Base-by-base conservation (phyloP, 2,329 filamentous ascomycete species). In the Delphinella strobiligena region DNA sequence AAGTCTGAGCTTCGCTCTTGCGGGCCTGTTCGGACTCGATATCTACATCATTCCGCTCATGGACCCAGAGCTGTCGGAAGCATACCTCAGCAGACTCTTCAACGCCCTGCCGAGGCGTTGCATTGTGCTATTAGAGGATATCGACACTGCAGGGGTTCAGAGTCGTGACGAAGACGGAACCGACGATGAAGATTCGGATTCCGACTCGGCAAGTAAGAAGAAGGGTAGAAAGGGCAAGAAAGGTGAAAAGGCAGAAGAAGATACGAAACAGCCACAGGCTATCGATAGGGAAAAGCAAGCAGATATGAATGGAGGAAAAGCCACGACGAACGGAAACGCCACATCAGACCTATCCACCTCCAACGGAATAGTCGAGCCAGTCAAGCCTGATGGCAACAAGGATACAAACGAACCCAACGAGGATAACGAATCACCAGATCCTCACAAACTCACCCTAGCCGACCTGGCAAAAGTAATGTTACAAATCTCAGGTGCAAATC, bases 31-130 rank as follows among this genome's bases (percentile, higher is more conserved):
- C 40, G 63, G 64, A 2, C 51, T 69, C 2, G 56, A 62, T 31
- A 61, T 69, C 19, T 66, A 66, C 48, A 62, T 60, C 37, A 61
- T 67, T 22, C 62, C 60, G 14, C 51, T 69, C 24, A 61, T 61
- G 37, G 86, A 94, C 50, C 82, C 83, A 10, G 75, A 80, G 3
- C 69, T 95, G 46, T 77, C 74, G 19, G 82, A 87, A 55, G 66
- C 74, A 37, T 75, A 86, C 51, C 63, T 67, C 45, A 60, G 60
- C 15, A 52, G 55, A 27, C 52, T 69, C 4, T 68, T 69, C 47
- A 60, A 59, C 18, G 48, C 52, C 3, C 55, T 69, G 4, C 65
- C 66, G 1, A 51, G 55, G 22, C 54, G 64, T 9, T 68, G 64
- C 43, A 62, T 69, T 31, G 64, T 68, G 0, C 51, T 65, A 3